Conservation (phyloP, 1,139 yeast genomes). For the Scheffersomyces cryptocercus region DNA sequence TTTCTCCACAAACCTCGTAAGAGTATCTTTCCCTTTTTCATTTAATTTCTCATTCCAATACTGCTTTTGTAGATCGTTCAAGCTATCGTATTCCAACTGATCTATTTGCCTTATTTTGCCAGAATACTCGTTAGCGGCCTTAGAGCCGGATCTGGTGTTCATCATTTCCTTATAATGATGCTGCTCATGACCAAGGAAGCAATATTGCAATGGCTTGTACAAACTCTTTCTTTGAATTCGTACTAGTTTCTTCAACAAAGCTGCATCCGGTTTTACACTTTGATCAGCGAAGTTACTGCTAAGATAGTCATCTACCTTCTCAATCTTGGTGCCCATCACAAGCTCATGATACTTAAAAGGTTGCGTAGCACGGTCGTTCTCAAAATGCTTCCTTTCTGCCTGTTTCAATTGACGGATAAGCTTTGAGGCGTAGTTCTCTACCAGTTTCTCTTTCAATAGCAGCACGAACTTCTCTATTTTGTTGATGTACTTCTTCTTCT, state of each 20-base stretch:
- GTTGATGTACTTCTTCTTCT: constrained; percentile 11
- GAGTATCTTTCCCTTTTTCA: constrained; percentile 13
- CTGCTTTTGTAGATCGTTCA: constrained; percentile 4
- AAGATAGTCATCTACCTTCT: background rate
- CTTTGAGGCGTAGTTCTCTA: constrained; percentile 8
- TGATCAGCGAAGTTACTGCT: background rate
- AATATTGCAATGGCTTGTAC: constrained; percentile 31
- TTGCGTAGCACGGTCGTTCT: too few relatives aligned
- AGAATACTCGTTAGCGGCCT: too few relatives aligned
- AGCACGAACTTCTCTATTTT: constrained; percentile 13
- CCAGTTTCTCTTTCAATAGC: constrained; percentile 14
- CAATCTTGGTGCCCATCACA: constrained; percentile 4
- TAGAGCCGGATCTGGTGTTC: too few relatives aligned
- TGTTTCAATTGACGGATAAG: background rate
- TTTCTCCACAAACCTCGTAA: constrained; percentile 19
- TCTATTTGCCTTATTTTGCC: too few relatives aligned
- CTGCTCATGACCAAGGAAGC: constrained; percentile 15
- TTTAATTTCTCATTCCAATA: constrained; percentile 10
- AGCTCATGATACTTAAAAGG: constrained; percentile 10
- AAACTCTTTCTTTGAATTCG: constrained; percentile 21
- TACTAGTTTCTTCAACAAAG: constrained; percentile 14
- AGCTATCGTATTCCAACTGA: too few relatives aligned
- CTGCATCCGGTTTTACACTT: constrained; percentile 1
- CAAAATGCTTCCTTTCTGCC: background rate
- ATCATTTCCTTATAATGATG: too few relatives aligned